Evolutionary conservation across 345 rosid genomes (phyloP).

Genomic region (Bruguiera gymnorhiza): DNA sequence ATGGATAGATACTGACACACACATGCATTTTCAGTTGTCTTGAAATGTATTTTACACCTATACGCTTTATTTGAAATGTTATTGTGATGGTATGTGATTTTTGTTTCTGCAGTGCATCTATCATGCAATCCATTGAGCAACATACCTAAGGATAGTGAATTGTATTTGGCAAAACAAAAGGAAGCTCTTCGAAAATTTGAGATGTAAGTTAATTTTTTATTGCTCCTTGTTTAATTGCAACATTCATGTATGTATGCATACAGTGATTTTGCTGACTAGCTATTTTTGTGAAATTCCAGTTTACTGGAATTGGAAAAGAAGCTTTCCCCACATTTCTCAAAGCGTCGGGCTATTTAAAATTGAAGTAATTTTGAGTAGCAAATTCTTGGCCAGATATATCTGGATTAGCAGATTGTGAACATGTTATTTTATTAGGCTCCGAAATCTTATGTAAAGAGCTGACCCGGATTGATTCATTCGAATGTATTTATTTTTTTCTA

Average conservation of each 20-base stretch:
- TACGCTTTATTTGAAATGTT: background rate
- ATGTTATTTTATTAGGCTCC: too few species aligned
- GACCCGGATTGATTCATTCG: too few species aligned
- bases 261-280: background rate
- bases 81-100: background rate
- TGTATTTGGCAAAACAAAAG: constrained; percentile 57
- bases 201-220: constrained; percentile 48
- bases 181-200: constrained; percentile 78
- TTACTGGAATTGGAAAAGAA: constrained; percentile 78
- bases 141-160: constrained; percentile 79
- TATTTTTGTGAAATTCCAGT: constrained; percentile 38
- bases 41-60: background rate
- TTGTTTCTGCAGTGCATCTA: constrained; percentile 7
- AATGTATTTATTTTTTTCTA: too few species aligned
- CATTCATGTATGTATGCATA: background rate
- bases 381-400: background rate
- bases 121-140: constrained; percentile 65
- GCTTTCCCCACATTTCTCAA: constrained; percentile 60
- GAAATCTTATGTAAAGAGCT: too few species aligned
- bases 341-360: constrained; percentile 18
- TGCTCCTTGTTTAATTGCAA: background rate
- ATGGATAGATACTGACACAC: background rate
- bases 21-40: background rate
- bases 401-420: background rate
- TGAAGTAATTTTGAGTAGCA: background rate